These are phyloP conservation scores for Stagonosporopsis cucurbitacearum DNA, from an alignment of 2,329 filamentous ascomycete genomes.

Conservation along the genomic window DNA sequence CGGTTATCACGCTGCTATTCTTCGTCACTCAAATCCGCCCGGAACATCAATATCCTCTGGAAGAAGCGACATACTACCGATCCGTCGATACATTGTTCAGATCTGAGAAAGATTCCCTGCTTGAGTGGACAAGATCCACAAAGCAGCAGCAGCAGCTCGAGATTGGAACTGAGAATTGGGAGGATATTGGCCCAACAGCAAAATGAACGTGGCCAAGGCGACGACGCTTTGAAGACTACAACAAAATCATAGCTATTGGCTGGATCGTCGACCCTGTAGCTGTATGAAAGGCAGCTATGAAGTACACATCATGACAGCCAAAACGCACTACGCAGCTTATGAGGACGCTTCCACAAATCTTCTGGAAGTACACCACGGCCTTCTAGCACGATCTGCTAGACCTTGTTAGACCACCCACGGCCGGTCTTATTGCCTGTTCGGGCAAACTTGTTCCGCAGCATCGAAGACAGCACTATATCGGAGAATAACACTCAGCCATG, in stretches of 20 bases:
- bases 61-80: constrained; percentile 12
- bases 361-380: constrained; percentile 4
- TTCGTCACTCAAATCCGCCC: constrained; percentile 8
- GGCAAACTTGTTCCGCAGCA: constrained; percentile 11
- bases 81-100: constrained; percentile 15
- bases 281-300: background rate
- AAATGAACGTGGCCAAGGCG: background rate
- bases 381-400: background rate
- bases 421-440: constrained; percentile 9
- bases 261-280: background rate
- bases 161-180: background rate
- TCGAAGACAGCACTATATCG: constrained; percentile 18
- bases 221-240: background rate
- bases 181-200: constrained; percentile 5
- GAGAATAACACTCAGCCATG: constrained; percentile 3
- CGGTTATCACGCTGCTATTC: constrained; percentile 10
- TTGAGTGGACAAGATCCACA: constrained; percentile 13
- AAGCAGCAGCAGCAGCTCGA: constrained; percentile 5
- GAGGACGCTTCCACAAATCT: constrained; percentile 4
- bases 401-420: background rate
- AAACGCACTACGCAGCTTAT: background rate
- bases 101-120: constrained; percentile 14
- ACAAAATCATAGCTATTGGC: background rate
- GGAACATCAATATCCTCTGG: constrained; percentile 9
- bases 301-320: background rate